A percentile compares a stretch with the other conserved stretches of the same genome.
Evolutionary conservation across 176 grass and related monocot genomes (phyloP).

Genomic region (Cenchrus purpureus): DNA sequence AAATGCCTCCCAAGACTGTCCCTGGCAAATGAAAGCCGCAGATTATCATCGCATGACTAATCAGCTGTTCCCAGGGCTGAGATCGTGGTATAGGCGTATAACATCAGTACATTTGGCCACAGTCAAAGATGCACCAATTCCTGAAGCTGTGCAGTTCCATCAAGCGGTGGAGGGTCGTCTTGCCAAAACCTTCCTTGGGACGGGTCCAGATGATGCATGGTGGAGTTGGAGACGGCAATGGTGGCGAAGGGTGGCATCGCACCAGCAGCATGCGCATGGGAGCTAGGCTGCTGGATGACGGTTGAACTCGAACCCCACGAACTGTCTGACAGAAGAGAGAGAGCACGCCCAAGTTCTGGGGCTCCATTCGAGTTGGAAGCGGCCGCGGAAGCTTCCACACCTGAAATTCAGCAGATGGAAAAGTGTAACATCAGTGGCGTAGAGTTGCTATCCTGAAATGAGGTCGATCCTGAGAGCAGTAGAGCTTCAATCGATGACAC

Average conservation of each 20-base stretch:
- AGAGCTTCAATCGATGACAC: too few relatives aligned
- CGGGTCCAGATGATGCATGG: background rate
- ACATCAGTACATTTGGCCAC: background rate
- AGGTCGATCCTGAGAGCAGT: background rate
- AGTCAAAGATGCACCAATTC: background rate
- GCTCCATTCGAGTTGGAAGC: slow-evolving; percentile 56
- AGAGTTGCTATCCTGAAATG: background rate
- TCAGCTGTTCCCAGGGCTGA: too few relatives aligned
- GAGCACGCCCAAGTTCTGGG: slow-evolving; percentile 62
- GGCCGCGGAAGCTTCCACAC: slow-evolving; percentile 33
- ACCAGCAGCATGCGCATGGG: background rate
- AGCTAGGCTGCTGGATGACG: background rate
- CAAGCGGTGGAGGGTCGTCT: background rate
- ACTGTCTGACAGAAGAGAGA: slow-evolving; percentile 78
- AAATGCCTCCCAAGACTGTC: too few relatives aligned
- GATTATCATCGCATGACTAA: too few relatives aligned
- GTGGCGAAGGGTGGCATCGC: background rate
- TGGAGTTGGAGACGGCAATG: background rate
- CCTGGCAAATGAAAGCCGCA: too few relatives aligned
- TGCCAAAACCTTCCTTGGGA: slow-evolving; percentile 30
- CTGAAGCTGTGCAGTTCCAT: background rate
- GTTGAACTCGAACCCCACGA: slow-evolving; percentile 12
- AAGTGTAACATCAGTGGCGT: background rate
- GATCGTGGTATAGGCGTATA: too few relatives aligned
- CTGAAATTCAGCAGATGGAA: slow-evolving; percentile 7